Evolutionary conservation across 805 yeast species (phyloP).

Genomic region (Wickerhamiella lipophila): DNA sequence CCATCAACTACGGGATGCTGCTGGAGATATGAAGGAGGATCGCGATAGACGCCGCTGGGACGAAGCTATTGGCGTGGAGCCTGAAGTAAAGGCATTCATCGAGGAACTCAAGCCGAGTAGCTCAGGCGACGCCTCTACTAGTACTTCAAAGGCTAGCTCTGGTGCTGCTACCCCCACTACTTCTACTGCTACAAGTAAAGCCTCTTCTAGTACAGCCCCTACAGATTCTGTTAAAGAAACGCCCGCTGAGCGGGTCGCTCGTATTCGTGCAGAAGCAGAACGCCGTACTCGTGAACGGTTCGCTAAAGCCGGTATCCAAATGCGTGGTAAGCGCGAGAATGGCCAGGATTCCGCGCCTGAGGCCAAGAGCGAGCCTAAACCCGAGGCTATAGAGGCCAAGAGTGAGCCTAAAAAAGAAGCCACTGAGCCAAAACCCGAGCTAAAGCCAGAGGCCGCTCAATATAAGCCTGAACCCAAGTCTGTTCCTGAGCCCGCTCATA

Average conservation of each 20-base stretch:
- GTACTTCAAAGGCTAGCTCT: not conserved
- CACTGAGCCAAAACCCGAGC: slow-evolving; percentile 1
- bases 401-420: slow-evolving; percentile 10
- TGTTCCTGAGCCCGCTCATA: not conserved
- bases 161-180: not conserved
- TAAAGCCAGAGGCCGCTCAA: too few relatives aligned
- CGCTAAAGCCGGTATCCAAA: slow-evolving; percentile 22
- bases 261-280: slow-evolving; percentile 24
- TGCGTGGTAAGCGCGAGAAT: slow-evolving; percentile 9
- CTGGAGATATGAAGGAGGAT: slow-evolving; percentile 25
- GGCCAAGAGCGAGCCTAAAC: slow-evolving; percentile 1
- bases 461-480: not conserved
- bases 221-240: slow-evolving; percentile 16
- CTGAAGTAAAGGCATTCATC: slow-evolving; percentile 54
- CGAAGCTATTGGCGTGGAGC: slow-evolving; percentile 61
- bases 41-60: slow-evolving; percentile 67
- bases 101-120: slow-evolving; percentile 21
- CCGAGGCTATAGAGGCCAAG: slow-evolving; percentile 15
- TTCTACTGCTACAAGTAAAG: not conserved
- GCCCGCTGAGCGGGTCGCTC: slow-evolving; percentile 23
- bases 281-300: slow-evolving; percentile 22
- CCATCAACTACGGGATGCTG: slow-evolving; percentile 31
- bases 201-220: not conserved
- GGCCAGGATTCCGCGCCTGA: not conserved
- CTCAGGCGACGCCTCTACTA: too few relatives aligned